Base-by-base conservation (phyloP, 805 yeast species). In the Starmerella scarabaei region DNA sequence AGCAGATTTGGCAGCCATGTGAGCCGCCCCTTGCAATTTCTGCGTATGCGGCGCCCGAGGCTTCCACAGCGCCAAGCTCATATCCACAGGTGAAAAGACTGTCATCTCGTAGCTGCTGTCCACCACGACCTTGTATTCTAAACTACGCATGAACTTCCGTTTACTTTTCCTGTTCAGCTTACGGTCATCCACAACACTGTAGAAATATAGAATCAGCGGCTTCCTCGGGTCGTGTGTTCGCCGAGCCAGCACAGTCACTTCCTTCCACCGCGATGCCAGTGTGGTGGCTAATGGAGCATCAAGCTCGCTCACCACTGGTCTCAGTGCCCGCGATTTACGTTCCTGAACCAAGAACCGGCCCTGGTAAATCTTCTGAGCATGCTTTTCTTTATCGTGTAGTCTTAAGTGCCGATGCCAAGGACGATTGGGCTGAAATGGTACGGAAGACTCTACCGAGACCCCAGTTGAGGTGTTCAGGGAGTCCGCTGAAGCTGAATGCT, bases 221-320 rank as follows among this genome's bases (percentile, higher is more conserved):
- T 62, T 58, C 2, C 61, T 64, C 0, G 53, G 35, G 42, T 66
- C 60, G 14, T 72, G 75, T 0, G 81, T 73, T n/a, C 72, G 68
- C 43, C 88, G 63, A 1, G 79, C 76, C 2, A 80, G 83, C 2
- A 80, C 78, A 21, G 74, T 62, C 53, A 75, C 82, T 54, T 86
- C 95, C 44, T 69, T 73, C 91, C 95, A 84, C 35, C 84, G 61
- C 42, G 81, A 86, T 8, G 66, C 45, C 1, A 80, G 67, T 38
- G 78, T 60, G 0, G 81, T 65, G 30, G 72, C 37, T 23, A 35
- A 21, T 3, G 49, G 42, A 12, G 57, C 11, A 66, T 53, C 24
- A 52, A 53, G 11, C 47, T 54, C 21, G 47, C 52, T 75, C 7
- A 37, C 32, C 15, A n/a, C 15, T 12, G 47, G 42, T 12, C 20